Evolutionary conservation across 1,284 basidiomycete species (phyloP).

Genomic region (Fomitopsis pinicola): DNA sequence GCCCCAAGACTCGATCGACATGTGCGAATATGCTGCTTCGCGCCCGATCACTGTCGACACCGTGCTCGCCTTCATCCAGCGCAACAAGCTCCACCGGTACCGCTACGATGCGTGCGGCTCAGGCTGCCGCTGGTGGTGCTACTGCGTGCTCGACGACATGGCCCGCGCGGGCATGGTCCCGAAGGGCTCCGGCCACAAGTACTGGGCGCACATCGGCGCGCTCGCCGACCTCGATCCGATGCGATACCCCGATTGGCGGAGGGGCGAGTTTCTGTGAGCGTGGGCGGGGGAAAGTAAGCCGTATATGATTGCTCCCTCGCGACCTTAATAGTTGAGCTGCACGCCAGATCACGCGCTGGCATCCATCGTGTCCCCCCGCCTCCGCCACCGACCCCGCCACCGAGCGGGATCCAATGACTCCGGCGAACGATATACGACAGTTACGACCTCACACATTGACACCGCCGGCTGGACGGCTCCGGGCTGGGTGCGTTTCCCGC

Average conservation of each 20-base stretch:
- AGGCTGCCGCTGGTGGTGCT: neutral
- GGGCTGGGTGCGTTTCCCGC: neutral
- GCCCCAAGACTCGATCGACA: neutral
- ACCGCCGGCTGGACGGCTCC: neutral
- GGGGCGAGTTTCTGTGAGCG: neutral
- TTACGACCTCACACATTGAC: neutral
- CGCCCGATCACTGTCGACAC: neutral
- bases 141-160: neutral
- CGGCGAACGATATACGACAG: neutral
- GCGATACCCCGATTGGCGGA: neutral
- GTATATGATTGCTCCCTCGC: neutral
- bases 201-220: neutral
- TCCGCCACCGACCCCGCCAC: neutral
- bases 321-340: neutral
- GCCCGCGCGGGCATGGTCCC: neutral
- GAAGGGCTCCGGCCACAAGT: neutral
- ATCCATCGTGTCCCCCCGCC: neutral
- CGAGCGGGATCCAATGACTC: neutral
- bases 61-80: neutral
- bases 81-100: neutral
- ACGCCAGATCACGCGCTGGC: neutral
- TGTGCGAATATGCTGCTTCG: neutral
- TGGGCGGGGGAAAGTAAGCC: neutral
- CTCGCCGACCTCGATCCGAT: neutral
- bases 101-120: neutral